Conservation (phyloP, 805 yeast species). For the Yarrowia sp. region DNA sequence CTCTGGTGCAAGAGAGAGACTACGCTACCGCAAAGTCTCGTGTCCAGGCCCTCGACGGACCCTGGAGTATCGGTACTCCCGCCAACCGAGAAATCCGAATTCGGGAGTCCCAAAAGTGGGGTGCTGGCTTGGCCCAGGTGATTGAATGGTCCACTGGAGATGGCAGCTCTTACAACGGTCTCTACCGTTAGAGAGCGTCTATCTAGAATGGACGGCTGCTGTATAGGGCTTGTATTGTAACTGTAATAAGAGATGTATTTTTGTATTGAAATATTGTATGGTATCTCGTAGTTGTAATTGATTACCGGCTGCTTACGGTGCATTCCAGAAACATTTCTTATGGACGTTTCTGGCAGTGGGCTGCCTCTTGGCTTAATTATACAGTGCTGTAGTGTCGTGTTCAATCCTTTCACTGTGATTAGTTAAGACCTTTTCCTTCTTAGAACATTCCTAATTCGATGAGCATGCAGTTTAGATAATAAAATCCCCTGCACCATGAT, state of each 20-base stretch:
- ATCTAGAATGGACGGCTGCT: neutral
- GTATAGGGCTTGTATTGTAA: conserved; percentile 10
- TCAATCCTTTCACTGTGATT: too few relatives aligned
- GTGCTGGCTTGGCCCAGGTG: neutral
- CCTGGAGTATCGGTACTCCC: conserved; percentile 10
- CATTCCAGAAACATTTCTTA: too few relatives aligned
- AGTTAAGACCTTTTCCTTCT: too few relatives aligned
- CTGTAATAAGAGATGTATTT: conserved; percentile 15
- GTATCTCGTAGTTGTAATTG: neutral
- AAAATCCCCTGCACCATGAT: too few relatives aligned
- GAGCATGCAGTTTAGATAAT: too few relatives aligned
- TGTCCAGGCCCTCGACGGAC: conserved; percentile 7
- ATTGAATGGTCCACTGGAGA: conserved; percentile 1
- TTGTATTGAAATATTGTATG: neutral
- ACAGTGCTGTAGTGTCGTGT: too few relatives aligned
- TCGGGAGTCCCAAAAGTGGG: conserved; percentile 3
- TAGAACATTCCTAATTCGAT: too few relatives aligned
- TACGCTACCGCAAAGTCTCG: neutral
- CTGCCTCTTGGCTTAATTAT: neutral
- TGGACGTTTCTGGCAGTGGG: too few relatives aligned
- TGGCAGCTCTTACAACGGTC: neutral
- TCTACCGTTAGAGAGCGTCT: neutral
- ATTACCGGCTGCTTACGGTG: too few relatives aligned
- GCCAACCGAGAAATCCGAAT: neutral
- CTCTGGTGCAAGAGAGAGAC: neutral